Base-by-base conservation (phyloP, 2,329 filamentous ascomycete genomes). In the Fusarium sp. region DNA sequence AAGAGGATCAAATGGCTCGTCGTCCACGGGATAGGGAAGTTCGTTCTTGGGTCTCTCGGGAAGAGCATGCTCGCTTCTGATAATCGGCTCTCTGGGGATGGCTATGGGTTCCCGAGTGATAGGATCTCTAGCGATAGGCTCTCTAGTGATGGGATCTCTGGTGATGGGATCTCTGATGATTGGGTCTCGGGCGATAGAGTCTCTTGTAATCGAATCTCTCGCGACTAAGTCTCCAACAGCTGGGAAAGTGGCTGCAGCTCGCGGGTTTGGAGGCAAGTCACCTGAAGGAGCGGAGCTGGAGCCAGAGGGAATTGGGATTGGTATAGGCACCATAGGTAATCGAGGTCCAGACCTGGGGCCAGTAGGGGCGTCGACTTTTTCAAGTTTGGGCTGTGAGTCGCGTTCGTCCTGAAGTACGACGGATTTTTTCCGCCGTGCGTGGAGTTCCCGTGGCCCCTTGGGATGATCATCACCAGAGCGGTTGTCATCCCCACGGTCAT, bases 391-490 rank as follows among this genome's bases (percentile, higher is more conserved):
- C 27, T 76, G 65, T 35, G 76, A 71, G 10, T 69, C 76, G 8
- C 75, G 78, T 40, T 81, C 82, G 4, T 84, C 83, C 62, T 85
- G 84, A 12, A 81, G 69, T 4, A 83, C 71, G 12, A 82, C 69
- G 2, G 83, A 83, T 64, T 81, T 82, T 33, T 81, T 80, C 8
- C 80, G 79, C n/a, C 79, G 80, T 38, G 77, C 75, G 9, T 77
- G 75, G 40, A 80, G 61, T 65, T 80, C 57, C 65, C 80, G 71
- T 22, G 79, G 73, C 4, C 75, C 76, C 64, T 79, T 83, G 12
- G 79, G 69, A 35, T 81, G 76, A 11, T 86, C 85, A 22, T 86
- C 85, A 30, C 82, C 83, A 4, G 84, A 85, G 37, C 82, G 82
- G 20, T 79, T 84, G 25, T 78, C 76, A 4, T 75, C 73, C 5